Evolutionary conservation across 306 rosid species (phyloP).

Genomic region (Astragalus membranaceus): DNA sequence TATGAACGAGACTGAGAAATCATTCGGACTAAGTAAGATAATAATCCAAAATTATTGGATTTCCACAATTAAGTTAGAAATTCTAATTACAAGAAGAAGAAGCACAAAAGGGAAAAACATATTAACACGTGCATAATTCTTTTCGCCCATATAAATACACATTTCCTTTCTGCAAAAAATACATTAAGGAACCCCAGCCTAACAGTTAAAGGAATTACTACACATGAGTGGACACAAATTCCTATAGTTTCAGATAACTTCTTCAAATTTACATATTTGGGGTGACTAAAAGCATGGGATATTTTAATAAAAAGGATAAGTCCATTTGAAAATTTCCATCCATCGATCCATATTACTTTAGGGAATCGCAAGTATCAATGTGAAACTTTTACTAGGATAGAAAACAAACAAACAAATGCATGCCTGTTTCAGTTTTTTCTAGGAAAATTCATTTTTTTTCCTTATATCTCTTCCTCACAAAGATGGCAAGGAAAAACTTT

Average conservation of each 20-base stretch:
- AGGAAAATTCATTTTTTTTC: too few species aligned
- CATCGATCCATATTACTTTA: background rate
- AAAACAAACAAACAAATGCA: background rate
- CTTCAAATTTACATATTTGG: background rate
- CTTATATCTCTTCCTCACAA: too few species aligned
- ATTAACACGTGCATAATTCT: background rate
- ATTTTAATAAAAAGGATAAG: background rate
- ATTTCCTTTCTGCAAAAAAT: background rate
- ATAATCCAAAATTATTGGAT: slow-evolving; percentile 9
- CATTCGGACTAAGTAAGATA: background rate
- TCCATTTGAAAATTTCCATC: background rate
- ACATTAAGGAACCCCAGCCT: background rate
- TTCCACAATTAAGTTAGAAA: background rate
- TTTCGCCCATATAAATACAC: background rate
- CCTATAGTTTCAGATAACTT: background rate
- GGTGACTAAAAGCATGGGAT: background rate
- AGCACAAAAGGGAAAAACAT: background rate
- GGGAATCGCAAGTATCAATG: background rate
- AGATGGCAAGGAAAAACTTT: background rate
- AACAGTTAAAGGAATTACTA: background rate
- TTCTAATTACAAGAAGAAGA: background rate
- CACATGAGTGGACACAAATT: background rate
- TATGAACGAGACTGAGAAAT: slow-evolving; percentile 22
- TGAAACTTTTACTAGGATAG: background rate
- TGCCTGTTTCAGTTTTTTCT: too few species aligned